Evolutionary conservation across 108 stramenopile species (phyloP).

Genomic region (Pseudonitzschia multiseries): DNA sequence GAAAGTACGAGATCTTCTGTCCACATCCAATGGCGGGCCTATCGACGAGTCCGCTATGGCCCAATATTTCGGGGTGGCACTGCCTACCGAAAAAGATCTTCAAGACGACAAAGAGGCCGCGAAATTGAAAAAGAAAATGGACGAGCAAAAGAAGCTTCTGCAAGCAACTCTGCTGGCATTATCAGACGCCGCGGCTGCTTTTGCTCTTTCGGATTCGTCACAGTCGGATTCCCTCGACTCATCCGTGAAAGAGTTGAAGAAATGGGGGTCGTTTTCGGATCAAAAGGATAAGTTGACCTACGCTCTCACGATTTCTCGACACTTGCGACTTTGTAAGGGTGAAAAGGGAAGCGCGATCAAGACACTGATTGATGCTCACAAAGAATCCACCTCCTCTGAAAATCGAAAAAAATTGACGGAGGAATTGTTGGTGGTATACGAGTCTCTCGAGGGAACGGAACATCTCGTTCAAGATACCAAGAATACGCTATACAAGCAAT

Average conservation of each 20-base stretch:
- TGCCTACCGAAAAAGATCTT: constrained; percentile 34
- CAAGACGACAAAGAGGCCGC: constrained; percentile 15
- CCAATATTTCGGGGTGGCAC: constrained; percentile 37
- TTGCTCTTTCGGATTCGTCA: neutral
- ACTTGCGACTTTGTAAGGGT: constrained; percentile 5
- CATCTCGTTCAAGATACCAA: constrained; percentile 9
- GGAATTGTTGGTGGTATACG: neutral
- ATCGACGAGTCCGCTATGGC: constrained; percentile 32
- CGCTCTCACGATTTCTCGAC: constrained; percentile 2
- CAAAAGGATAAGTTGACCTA: neutral
- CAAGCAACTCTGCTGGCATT: constrained; percentile 20
- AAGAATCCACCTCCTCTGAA: neutral
- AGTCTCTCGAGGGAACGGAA: neutral
- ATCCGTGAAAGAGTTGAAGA: constrained; percentile 16
- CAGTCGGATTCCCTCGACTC: neutral
- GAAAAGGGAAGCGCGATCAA: constrained; percentile 9
- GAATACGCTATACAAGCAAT: constrained; percentile 8
- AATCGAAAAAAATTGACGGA: constrained; percentile 1
- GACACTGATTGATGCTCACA: constrained; percentile 4
- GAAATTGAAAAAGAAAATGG: constrained; percentile 37
- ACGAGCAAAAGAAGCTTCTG: constrained; percentile 31
- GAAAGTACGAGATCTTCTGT: constrained; percentile 26
- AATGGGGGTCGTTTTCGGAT: constrained; percentile 13
- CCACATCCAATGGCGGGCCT: constrained; percentile 27
- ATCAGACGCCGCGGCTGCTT: constrained; percentile 1